Percentiles rank a stretch among this genome's conserved stretches.
These are phyloP conservation scores for Alternaria tenuissima DNA, from an alignment of 2,329 filamentous ascomycete genomes.

Conservation along the genomic window DNA sequence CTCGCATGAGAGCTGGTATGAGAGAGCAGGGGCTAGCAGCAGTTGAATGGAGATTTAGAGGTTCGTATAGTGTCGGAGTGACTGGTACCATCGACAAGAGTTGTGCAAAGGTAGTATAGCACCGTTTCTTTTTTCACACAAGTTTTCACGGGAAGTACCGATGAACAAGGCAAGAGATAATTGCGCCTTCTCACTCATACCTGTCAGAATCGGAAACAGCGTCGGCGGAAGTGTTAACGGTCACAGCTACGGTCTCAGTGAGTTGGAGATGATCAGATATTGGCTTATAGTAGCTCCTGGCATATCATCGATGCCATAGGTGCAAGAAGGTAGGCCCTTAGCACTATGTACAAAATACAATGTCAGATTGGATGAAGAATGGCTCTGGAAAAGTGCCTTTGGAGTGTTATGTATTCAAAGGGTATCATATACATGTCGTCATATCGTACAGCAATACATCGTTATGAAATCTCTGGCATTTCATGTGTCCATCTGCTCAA, in stretches of 20 bases:
- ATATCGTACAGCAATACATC: slow-evolving; percentile 9
- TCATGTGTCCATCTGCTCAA: slow-evolving; percentile 7
- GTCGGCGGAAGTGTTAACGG: neutral
- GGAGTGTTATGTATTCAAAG: neutral
- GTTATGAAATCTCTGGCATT: neutral
- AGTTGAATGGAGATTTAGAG: neutral
- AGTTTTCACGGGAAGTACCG: neutral
- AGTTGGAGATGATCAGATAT: neutral
- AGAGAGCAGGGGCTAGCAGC: slow-evolving; percentile 19
- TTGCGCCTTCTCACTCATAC: neutral
- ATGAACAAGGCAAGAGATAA: neutral
- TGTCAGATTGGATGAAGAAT: neutral
- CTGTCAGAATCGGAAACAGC: no score
- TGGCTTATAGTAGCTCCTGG: neutral
- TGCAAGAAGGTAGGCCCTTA: neutral
- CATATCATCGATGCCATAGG: neutral
- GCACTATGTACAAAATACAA: neutral
- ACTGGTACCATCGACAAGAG: neutral
- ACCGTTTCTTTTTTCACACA: neutral
- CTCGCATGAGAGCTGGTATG: slow-evolving; percentile 51
- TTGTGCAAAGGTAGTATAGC: neutral
- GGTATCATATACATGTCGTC: slow-evolving; percentile 11
- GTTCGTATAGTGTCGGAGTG: neutral
- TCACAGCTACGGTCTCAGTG: neutral
- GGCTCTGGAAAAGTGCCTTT: neutral